Evolutionary conservation across 495 filamentous ascomycete species (phyloP).

Genomic region (Tuber magnatum): DNA sequence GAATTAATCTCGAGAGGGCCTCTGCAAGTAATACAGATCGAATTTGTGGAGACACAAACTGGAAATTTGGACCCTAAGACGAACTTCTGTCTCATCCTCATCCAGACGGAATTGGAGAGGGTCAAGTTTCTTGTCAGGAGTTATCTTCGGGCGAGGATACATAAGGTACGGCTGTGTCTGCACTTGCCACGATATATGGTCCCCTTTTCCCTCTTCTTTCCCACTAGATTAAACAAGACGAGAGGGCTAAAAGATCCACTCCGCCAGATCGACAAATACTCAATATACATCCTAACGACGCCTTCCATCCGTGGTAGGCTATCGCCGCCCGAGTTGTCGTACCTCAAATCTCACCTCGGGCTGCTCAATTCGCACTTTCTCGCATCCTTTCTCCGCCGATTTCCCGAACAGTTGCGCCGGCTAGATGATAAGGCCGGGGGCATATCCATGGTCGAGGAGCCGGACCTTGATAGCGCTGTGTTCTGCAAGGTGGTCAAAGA

Average conservation of each 20-base stretch:
- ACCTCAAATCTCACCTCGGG: slow-evolving; percentile 72
- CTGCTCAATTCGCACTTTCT: slow-evolving; percentile 75
- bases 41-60: slow-evolving; percentile 67
- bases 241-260: slow-evolving; percentile 30
- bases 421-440: slow-evolving; percentile 86
- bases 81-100: slow-evolving; percentile 85
- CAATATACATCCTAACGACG: slow-evolving; percentile 54
- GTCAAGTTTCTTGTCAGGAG: slow-evolving; percentile 84
- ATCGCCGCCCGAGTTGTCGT: slow-evolving; percentile 64
- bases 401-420: slow-evolving; percentile 66
- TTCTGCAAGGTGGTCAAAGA: slow-evolving; percentile 69
- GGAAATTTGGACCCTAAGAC: slow-evolving; percentile 74
- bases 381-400: slow-evolving; percentile 69
- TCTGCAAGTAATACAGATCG: slow-evolving; percentile 48
- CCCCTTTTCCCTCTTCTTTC: background rate
- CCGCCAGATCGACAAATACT: slow-evolving; percentile 59
- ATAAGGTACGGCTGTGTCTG: slow-evolving; percentile 52
- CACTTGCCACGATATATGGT: background rate
- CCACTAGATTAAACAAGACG: slow-evolving; percentile 6
- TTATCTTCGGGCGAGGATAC: slow-evolving; percentile 74
- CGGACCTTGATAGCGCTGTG: slow-evolving; percentile 72
- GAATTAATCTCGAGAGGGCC: slow-evolving; percentile 6
- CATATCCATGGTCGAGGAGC: slow-evolving; percentile 82
- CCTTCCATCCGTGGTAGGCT: slow-evolving; percentile 49
- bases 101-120: slow-evolving; percentile 92